Percentiles rank a stretch among this genome's conserved stretches.
Conservation (phyloP, 2,329 filamentous ascomycete species). For the Clonostachys rhizophaga region DNA sequence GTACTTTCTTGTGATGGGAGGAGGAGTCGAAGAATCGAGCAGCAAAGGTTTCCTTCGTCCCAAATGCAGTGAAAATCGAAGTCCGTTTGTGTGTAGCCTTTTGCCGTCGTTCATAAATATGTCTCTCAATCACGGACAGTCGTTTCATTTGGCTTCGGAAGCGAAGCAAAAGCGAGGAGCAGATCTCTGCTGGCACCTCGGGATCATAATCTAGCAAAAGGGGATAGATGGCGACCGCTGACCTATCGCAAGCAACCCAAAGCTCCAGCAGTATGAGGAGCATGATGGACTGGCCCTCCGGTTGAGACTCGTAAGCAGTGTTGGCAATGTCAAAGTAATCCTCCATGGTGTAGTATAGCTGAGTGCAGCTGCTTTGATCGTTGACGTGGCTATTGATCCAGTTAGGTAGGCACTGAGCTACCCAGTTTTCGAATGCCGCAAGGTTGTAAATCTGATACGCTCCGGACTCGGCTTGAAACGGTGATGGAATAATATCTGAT, state of each 20-base stretch:
- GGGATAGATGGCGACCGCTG: conserved; percentile 26
- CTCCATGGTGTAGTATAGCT: conserved; percentile 18
- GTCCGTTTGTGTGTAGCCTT: background rate
- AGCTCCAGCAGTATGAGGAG: conserved; percentile 49
- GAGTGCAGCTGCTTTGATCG: conserved; percentile 13
- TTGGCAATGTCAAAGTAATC: conserved; percentile 22
- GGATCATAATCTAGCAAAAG: conserved; percentile 41
- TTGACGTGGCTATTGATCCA: conserved; percentile 24
- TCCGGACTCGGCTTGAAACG: background rate
- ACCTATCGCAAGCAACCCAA: conserved; percentile 52
- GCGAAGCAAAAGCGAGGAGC: conserved; percentile 39
- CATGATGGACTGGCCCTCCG: conserved; percentile 45
- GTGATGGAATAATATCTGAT: no score
- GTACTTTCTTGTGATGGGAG: background rate
- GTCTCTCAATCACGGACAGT: conserved; percentile 34
- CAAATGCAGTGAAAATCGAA: conserved; percentile 7
- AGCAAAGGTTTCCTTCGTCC: conserved; percentile 30
- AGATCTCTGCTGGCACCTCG: conserved; percentile 26
- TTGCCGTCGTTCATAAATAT: conserved; percentile 16
- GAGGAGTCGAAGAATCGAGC: conserved; percentile 43
- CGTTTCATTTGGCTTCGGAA: conserved; percentile 35
- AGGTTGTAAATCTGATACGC: conserved; percentile 11
- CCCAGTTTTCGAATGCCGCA: conserved; percentile 42
- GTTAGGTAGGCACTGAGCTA: conserved; percentile 23
- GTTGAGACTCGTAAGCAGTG: conserved; percentile 26